These are phyloP conservation scores for Leishmania arabica DNA, from an alignment of 208 protist genomes.

Conservation along the genomic window DNA sequence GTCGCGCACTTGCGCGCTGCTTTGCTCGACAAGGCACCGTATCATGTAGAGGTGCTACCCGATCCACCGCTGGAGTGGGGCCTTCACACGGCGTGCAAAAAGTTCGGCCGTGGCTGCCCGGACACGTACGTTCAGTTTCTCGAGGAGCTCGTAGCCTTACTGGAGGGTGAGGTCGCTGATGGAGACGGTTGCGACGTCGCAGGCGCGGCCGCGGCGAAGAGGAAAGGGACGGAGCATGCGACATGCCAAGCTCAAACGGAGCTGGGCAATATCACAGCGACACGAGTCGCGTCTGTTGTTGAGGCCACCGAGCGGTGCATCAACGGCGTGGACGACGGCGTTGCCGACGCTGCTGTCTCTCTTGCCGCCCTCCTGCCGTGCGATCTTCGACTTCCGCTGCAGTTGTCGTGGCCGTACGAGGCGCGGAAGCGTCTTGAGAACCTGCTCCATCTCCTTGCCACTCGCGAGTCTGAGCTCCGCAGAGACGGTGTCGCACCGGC, in stretches of 20 bases:
- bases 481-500: background rate
- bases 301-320: background rate
- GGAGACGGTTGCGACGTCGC: background rate
- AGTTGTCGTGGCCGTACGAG: slow-evolving; percentile 28
- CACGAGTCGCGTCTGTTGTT: background rate
- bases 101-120: slow-evolving; percentile 57
- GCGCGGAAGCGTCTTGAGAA: slow-evolving; percentile 40
- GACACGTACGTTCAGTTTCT: slow-evolving; percentile 64
- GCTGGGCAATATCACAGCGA: background rate
- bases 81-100: slow-evolving; percentile 62
- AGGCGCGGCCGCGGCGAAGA: too few relatives aligned
- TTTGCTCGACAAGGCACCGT: background rate
- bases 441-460: slow-evolving; percentile 34
- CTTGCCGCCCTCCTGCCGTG: background rate
- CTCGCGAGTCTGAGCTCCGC: slow-evolving; percentile 30
- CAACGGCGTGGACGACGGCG: background rate
- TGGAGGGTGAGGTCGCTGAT: background rate
- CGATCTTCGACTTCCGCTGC: slow-evolving; percentile 26
- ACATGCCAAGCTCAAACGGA: background rate
- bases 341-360: background rate
- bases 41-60: slow-evolving; percentile 15
- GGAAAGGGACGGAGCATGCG: background rate
- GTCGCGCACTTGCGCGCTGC: slow-evolving; percentile 14
- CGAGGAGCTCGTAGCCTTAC: slow-evolving; percentile 11
- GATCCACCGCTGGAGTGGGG: slow-evolving; percentile 51